These are phyloP conservation scores for Phytophthora multivora DNA, from an alignment of 352 stramenopile species.

Conservation along the genomic window DNA sequence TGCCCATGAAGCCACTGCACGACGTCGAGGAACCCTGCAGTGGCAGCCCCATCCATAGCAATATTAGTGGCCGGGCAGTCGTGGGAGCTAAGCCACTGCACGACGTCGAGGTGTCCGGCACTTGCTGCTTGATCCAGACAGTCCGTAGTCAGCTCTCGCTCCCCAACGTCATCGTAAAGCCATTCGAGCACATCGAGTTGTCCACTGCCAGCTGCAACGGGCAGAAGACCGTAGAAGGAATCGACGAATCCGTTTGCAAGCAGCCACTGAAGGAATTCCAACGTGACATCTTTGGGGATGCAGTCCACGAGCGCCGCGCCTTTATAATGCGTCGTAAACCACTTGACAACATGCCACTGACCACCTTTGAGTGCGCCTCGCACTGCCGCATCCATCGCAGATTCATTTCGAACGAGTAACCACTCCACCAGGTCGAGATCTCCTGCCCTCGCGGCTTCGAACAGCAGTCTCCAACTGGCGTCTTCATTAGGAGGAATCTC, in stretches of 20 bases:
- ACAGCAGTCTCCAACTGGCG: conserved; percentile 6
- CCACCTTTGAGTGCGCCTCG: conserved; percentile 14
- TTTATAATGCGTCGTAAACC: conserved; percentile 12
- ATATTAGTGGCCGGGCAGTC: conserved; percentile 12
- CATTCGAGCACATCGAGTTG: conserved; percentile 19
- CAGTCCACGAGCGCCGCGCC: conserved; percentile 1
- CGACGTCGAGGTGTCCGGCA: conserved; percentile 21
- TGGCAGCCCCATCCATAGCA: conserved; percentile 29
- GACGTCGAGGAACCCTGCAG: conserved; percentile 13
- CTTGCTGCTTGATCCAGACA: conserved; percentile 19
- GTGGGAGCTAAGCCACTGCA: conserved; percentile 22
- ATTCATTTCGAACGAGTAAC: conserved; percentile 3
- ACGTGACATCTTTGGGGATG: conserved; percentile 11
- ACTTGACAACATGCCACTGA: conserved; percentile 18
- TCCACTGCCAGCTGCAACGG: conserved; percentile 11
- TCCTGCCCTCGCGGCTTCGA: conserved; percentile 10
- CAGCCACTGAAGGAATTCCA: conserved; percentile 25
- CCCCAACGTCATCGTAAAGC: conserved; percentile 13
- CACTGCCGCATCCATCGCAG: conserved; percentile 9
- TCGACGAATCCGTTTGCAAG: background rate
- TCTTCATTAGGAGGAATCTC: conserved; percentile 11
- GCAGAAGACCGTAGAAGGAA: background rate
- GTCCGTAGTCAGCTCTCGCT: conserved; percentile 16
- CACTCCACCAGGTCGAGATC: conserved; percentile 19
- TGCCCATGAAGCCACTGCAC: conserved; percentile 21